These are phyloP conservation scores for Boletus reticuloceps DNA, from an alignment of 768 basidiomycete species.

Conservation along the genomic window DNA sequence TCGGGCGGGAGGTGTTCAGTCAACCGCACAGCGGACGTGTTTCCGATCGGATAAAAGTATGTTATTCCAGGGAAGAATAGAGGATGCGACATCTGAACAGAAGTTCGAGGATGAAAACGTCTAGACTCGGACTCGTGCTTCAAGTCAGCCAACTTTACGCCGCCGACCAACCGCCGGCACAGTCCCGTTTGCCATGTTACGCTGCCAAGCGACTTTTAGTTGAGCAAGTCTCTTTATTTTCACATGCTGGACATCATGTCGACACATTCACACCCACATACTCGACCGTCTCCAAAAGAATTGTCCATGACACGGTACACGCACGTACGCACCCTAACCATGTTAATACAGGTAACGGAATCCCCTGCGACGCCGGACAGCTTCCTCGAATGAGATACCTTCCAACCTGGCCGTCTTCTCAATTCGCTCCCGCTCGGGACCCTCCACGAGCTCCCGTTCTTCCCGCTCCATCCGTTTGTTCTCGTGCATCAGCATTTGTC, in stretches of 20 bases:
- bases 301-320: neutral
- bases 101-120: neutral
- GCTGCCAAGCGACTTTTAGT: no score
- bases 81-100: slow-evolving; percentile 23
- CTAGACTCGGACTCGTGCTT: no score
- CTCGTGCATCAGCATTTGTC: slow-evolving; percentile 42
- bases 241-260: no score
- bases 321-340: neutral
- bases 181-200: no score
- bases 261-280: no score
- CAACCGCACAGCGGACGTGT: slow-evolving; percentile 52
- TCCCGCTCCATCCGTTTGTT: slow-evolving; percentile 51
- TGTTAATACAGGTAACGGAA: slow-evolving; percentile 55
- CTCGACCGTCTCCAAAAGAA: neutral
- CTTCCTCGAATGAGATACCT: slow-evolving; percentile 58
- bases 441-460: slow-evolving; percentile 43
- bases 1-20: slow-evolving; percentile 48
- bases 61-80: slow-evolving; percentile 27
- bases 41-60: slow-evolving; percentile 60
- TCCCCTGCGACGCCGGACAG: slow-evolving; percentile 51
- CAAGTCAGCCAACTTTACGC: no score
- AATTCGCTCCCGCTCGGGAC: slow-evolving; percentile 46
- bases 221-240: no score
- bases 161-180: no score
- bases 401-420: slow-evolving; percentile 59